Conservation (phyloP, 345 rosid species). For the Murraya koenigii region DNA sequence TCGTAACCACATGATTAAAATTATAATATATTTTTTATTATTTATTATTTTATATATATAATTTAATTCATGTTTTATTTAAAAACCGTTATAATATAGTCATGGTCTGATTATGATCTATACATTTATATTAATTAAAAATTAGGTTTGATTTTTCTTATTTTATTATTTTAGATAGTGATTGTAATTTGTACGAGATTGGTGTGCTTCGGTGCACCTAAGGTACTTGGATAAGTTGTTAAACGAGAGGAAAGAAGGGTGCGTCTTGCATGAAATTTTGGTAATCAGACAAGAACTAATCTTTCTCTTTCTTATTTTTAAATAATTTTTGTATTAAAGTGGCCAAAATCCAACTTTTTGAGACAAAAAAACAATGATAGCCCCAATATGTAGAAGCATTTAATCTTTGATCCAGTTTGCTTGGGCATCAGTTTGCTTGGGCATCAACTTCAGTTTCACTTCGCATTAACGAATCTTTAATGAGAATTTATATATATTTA, state of each 20-base stretch:
- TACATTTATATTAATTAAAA: neutral
- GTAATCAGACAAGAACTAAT: neutral
- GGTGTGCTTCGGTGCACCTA: slow-evolving; percentile 27
- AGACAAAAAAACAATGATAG: slow-evolving; percentile 10
- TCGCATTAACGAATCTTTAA: neutral
- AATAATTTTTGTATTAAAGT: neutral
- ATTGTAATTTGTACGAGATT: neutral
- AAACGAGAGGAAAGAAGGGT: neutral
- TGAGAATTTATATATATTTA: too few relatives aligned
- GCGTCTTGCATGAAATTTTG: neutral
- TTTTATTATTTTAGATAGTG: too few relatives aligned
- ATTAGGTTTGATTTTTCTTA: too few relatives aligned
- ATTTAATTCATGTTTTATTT: too few relatives aligned
- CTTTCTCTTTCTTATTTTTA: neutral
- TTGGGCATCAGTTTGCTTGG: neutral
- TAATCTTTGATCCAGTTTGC: neutral
- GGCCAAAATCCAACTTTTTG: neutral
- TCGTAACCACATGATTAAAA: too few relatives aligned
- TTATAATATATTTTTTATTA: too few relatives aligned
- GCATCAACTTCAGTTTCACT: neutral
- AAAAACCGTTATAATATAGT: too few relatives aligned
- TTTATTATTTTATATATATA: too few relatives aligned
- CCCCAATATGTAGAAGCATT: neutral
- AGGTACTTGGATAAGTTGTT: neutral
- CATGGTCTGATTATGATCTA: neutral